Evolutionary conservation across 306 rosid species (phyloP), one percentile per base, ranked within the genome.

Genomic region (Cajanus cajan): DNA sequence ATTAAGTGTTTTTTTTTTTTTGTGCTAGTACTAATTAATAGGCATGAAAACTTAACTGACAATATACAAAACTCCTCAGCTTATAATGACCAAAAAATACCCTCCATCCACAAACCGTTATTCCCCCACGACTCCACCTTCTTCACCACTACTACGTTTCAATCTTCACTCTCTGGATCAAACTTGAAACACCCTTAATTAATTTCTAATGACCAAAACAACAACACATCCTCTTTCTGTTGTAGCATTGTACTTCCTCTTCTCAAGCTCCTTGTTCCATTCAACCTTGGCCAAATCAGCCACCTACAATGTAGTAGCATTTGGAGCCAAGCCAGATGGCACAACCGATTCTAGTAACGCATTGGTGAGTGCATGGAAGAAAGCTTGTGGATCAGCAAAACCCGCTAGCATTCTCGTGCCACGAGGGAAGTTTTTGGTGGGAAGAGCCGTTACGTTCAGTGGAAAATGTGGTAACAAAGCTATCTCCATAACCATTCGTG

Each of bases 241-340:
- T 48, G 21, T n/a, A 3, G 16, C 25, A 24, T 55, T 55, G 3
- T n/a, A 22, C 63, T 4, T 55, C n/a, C 10, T 55, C 3, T 10
- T 22, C 21, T 0, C 5, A 11, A 19, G 31, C 11, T 10, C 34
- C 7, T n/a, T 21, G 0, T 33, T 82, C 12, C 10, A 11, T 69
- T 6, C 79, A 76, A 44, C 74, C 44, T 15, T 15, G 2, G 40
- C 79, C 48, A 63, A 51, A 69, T 11, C 50, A n/a, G 28, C 7
- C 6, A 40, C 47, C 14, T 87, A 71, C 66, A 82, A 85, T 52
- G 90, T 90, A 12, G 22, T 86, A 0, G 50, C 48, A 8, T 87
- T 83, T 7, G 95, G 91, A 72, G 95, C 87, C 39, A 82, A 63
- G 12, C 84, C 86, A 0, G 68, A 73, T 28, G 90, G 87, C 19